Percentiles rank a stretch among this genome's conserved stretches.
These are phyloP conservation scores for Ogataea glucozyma DNA, from an alignment of 805 yeast genomes.

Conservation along the genomic window DNA sequence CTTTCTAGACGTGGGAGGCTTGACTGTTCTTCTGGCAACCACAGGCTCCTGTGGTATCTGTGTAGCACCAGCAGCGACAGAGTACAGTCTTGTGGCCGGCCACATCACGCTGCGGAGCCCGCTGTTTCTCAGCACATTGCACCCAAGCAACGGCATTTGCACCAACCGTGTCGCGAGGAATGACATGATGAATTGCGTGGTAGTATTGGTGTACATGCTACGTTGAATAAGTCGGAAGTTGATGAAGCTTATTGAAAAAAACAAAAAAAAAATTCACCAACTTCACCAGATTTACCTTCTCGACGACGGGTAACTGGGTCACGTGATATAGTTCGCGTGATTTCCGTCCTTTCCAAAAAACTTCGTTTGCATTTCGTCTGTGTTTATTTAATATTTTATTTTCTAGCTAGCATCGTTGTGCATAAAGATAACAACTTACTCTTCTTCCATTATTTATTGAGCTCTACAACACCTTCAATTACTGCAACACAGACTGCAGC, in stretches of 20 bases:
- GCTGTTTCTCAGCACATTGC: constrained; percentile 1
- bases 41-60: background rate
- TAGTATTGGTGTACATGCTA: no score
- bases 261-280: no score
- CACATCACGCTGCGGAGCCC: constrained; percentile 3
- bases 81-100: constrained; percentile 4
- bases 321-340: background rate
- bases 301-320: constrained; percentile 5
- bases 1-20: constrained; percentile 72
- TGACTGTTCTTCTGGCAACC: constrained; percentile 42
- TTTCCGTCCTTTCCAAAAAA: constrained; percentile 1
- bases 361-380: background rate
- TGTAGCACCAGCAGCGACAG: constrained; percentile 1
- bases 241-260: no score
- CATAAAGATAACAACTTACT: no score
- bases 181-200: no score
- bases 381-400: background rate
- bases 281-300: background rate
- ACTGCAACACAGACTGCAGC: no score
- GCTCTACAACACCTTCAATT: no score
- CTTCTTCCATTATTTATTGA: no score
- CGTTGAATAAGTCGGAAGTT: no score
- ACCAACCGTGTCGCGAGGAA: constrained; percentile 5
- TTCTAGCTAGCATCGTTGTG: no score
- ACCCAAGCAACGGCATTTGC: constrained; percentile 8